These are phyloP conservation scores for Claviceps sp. DNA, from an alignment of 2,329 filamentous ascomycete genomes.

Conservation along the genomic window DNA sequence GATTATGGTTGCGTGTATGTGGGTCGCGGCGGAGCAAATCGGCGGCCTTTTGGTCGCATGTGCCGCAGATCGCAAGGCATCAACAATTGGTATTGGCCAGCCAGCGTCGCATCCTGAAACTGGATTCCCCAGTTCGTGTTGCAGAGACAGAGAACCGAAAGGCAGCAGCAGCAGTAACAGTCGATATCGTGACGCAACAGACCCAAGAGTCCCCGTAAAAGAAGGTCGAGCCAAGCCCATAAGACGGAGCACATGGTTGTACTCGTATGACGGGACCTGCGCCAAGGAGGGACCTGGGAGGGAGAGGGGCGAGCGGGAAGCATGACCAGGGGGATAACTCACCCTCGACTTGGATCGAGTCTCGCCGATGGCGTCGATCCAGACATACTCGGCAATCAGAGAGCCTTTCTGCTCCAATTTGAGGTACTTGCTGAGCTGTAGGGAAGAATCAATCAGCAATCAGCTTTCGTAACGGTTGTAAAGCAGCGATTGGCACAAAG, in stretches of 20 bases:
- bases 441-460: conserved; percentile 12
- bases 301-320: too few species aligned
- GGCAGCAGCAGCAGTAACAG: neutral
- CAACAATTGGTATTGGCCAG: neutral
- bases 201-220: neutral
- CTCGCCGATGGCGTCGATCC: conserved; percentile 75
- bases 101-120: neutral
- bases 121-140: neutral
- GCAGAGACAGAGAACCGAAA: neutral
- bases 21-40: conserved; percentile 8
- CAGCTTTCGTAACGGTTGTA: neutral
- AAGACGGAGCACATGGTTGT: neutral
- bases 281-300: neutral
- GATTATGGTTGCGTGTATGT: neutral
- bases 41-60: neutral
- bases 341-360: conserved; percentile 94
- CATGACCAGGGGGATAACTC: conserved; percentile 28
- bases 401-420: conserved; percentile 76
- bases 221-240: neutral
- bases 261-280: neutral
- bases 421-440: conserved; percentile 83
- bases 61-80: neutral
- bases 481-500: neutral
- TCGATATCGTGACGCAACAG: neutral
- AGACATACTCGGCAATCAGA: conserved; percentile 93